phyloP scores from a whole-genome alignment of 306 rosid genomes.

The Corylus heterophylla region DNA sequence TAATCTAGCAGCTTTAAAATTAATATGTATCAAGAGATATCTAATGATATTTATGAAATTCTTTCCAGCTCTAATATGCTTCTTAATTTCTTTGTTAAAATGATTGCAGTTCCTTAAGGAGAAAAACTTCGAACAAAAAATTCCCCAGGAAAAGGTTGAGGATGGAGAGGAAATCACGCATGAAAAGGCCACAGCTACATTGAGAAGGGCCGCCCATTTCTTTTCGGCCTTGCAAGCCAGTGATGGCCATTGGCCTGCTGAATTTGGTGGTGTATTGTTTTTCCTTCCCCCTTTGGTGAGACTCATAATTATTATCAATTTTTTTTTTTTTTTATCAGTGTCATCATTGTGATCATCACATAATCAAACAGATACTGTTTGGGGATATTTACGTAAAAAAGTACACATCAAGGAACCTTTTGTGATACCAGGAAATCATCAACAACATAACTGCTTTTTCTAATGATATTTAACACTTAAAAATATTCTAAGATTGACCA shows the following conservation, averaged over 20 bases:
- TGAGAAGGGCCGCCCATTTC: slow-evolving; percentile 1
- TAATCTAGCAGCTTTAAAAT: too few species aligned
- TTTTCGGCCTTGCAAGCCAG: slow-evolving; percentile 19
- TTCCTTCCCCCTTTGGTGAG: slow-evolving; percentile 23
- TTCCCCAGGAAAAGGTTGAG: slow-evolving; percentile 1
- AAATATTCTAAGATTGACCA: too few species aligned
- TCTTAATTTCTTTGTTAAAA: too few species aligned
- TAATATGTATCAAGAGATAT: too few species aligned
- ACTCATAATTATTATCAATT: not conserved
- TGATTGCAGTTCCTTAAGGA: slow-evolving; percentile 16
- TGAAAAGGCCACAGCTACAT: slow-evolving; percentile 3
- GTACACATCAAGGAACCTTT: too few species aligned
- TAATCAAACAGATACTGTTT: not conserved
- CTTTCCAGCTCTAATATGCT: too few species aligned
- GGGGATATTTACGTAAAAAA: too few species aligned
- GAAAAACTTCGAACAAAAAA: slow-evolving; percentile 21
- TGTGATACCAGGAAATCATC: too few species aligned
- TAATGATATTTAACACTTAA: too few species aligned
- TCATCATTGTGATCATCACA: not conserved
- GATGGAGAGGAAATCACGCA: slow-evolving; percentile 2
- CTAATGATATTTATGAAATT: too few species aligned
- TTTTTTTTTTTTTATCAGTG: too few species aligned
- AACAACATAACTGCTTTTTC: too few species aligned
- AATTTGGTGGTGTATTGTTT: slow-evolving; percentile 1
- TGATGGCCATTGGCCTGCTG: slow-evolving; percentile 31